Conservation (phyloP, 371 early-diverging fungal genomes). For the Globomyces sp. region DNA sequence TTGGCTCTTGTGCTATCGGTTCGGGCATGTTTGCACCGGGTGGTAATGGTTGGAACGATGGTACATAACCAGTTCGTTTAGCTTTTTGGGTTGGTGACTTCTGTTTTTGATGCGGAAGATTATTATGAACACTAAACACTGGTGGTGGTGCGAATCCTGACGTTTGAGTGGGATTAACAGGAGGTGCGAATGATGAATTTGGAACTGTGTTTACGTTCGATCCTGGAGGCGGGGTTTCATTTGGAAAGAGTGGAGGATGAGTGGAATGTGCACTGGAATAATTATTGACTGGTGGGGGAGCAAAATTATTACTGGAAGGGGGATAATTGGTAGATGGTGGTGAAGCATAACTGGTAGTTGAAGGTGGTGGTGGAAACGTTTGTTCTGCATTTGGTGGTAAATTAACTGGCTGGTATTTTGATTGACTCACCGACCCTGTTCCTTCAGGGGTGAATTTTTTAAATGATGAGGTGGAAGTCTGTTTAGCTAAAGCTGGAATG, state of each 20-base stretch:
- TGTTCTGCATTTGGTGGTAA: too few relatives aligned
- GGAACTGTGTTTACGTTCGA: not conserved
- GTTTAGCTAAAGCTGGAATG: not conserved
- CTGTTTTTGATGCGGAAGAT: not conserved
- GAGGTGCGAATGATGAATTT: not conserved
- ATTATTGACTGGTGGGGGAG: not conserved
- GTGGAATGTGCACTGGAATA: not conserved
- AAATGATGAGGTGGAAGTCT: too few relatives aligned
- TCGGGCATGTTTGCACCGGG: not conserved
- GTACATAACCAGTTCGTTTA: not conserved
- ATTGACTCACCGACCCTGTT: too few relatives aligned
- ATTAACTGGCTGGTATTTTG: too few relatives aligned
- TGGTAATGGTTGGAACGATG: conserved; percentile 6
- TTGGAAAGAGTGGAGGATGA: not conserved
- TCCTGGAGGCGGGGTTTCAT: not conserved
- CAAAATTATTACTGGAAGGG: not conserved
- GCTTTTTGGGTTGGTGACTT: conserved; percentile 5
- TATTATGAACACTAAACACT: too few relatives aligned
- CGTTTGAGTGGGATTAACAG: not conserved
- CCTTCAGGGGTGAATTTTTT: too few relatives aligned
- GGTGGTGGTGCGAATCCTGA: too few relatives aligned
- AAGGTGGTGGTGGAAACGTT: not conserved
- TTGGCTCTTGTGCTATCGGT: not conserved
- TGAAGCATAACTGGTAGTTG: not conserved
- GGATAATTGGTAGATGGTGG: not conserved